A percentile compares a stretch with the other conserved stretches of the same genome.
Evolutionary conservation across 1,284 basidiomycete species (phyloP).

Genomic region (Ceratobasidium sp.): DNA sequence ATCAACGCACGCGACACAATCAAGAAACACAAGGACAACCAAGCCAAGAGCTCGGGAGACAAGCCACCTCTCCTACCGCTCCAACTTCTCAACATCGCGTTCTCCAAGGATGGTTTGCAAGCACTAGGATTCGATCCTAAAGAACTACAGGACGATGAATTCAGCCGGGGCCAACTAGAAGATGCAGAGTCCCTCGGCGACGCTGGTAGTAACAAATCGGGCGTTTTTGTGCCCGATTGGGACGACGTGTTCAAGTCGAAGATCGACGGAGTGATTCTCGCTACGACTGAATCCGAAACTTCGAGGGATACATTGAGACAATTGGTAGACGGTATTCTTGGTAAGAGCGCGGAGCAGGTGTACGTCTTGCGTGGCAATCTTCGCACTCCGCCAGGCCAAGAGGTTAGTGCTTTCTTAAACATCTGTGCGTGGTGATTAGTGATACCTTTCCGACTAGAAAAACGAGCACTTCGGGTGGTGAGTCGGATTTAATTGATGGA

Average conservation of each 20-base stretch:
- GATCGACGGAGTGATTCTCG: constrained; percentile 11
- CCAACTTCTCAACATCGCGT: constrained; percentile 11
- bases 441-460: no score
- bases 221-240: not conserved
- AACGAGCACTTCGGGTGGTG: constrained; percentile 36
- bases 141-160: not conserved
- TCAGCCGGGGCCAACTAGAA: constrained; percentile 1
- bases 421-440: no score
- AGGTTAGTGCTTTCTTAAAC: constrained; percentile 1
- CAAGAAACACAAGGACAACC: no score
- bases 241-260: not conserved
- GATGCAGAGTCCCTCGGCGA: not conserved
- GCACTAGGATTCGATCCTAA: not conserved
- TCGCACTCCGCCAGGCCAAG: not conserved
- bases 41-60: not conserved
- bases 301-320: not conserved
- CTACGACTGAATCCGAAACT: not conserved
- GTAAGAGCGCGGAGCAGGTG: not conserved
- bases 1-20: not conserved
- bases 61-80: not conserved
- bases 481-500: not conserved
- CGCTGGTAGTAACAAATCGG: not conserved
- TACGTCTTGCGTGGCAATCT: not conserved
- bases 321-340: not conserved
- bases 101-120: not conserved